Base-by-base conservation (phyloP, 257 asterid genomes). In the Voacanga thouarsii region DNA sequence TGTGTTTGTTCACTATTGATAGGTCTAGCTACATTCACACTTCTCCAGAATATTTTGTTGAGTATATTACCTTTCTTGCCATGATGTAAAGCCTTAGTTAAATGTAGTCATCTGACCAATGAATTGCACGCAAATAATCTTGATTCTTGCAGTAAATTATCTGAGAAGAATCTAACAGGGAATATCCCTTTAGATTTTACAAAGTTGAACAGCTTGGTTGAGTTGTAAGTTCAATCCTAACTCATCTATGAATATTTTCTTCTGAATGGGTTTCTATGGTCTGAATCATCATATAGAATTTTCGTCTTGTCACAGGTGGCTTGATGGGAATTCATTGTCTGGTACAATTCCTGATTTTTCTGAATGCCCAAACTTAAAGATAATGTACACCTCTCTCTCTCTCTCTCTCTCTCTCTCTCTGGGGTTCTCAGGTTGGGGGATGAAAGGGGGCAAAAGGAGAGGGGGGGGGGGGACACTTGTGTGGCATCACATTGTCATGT, bases 311-410 rank as follows among this genome's bases (percentile, higher is more conserved):
- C 86, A 87, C 98, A 95, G 99, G 82, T 93, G 96, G 98, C 98
- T 95, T 71, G 89, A 93, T 88, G 90, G 89, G 77, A 95, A 87
- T 83, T 89, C 98, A 37, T 81, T 95, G 74, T 90, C 87, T 67
- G 99, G 99, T 80, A 56, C 92, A 23, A 86, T 95, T 86, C 99
- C 99, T 39, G 99, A 95, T 85, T 90, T 95, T 88, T 87, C 96
- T 55, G 97, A 93, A 77, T 93, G 98, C 84, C 90, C 93, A 33
- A 86, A 87, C 90, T 86, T 95, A 86, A 89, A 77, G 85, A 91
- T 24, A 80, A 86, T 95, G 99, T 95, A 85, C 83, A 47, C 50
- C 14, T 21, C 51, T 51, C 69, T 75, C 18, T 16, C 56, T 71
- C 44, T 72, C 57, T 53, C 76, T 64, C 45, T 77, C 79, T 63